Conservation (phyloP, 768 basidiomycete genomes). For the Naganishia kalamii region DNA sequence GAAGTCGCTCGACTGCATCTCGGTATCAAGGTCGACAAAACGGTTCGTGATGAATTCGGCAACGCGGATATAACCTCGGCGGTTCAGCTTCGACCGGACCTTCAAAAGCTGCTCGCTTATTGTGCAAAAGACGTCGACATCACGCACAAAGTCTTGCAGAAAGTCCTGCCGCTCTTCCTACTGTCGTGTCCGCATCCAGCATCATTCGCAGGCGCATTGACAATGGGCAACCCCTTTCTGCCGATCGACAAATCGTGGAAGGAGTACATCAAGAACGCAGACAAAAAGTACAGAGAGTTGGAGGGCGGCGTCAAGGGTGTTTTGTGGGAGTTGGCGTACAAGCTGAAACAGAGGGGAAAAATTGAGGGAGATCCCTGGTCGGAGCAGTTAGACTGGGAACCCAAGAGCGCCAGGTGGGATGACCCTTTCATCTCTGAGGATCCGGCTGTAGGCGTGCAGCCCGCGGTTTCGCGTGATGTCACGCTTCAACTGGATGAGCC, state of each 20-base stretch:
- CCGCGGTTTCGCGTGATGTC: too few relatives aligned
- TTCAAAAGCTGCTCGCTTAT: slow-evolving; percentile 72
- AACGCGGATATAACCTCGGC: slow-evolving; percentile 67
- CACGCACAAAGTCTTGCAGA: slow-evolving; percentile 72
- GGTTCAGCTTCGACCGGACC: slow-evolving; percentile 59
- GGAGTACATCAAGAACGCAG: slow-evolving; percentile 68
- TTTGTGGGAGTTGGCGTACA: slow-evolving; percentile 64
- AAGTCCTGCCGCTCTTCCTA: slow-evolving; percentile 74
- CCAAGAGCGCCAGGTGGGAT: slow-evolving; percentile 54
- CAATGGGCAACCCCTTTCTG: slow-evolving; percentile 86
- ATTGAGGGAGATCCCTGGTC: slow-evolving; percentile 79
- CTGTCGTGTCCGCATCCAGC: slow-evolving; percentile 82
- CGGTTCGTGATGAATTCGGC: slow-evolving; percentile 52
- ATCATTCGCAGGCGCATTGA: slow-evolving; percentile 79
- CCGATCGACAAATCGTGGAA: slow-evolving; percentile 89
- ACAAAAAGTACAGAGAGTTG: slow-evolving; percentile 65
- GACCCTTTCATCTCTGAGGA: slow-evolving; percentile 18
- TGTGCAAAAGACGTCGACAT: slow-evolving; percentile 77
- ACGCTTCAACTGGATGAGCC: too few relatives aligned
- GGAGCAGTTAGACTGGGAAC: slow-evolving; percentile 89
- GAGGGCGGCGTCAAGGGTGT: slow-evolving; percentile 58
- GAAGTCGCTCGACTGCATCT: slow-evolving; percentile 91
- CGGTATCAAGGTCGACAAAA: slow-evolving; percentile 69
- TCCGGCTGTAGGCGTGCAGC: too few relatives aligned
- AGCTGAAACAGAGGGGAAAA: slow-evolving; percentile 50